These are phyloP conservation scores for Quercus wislizeni DNA, from an alignment of 306 rosid species.

Conservation along the genomic window DNA sequence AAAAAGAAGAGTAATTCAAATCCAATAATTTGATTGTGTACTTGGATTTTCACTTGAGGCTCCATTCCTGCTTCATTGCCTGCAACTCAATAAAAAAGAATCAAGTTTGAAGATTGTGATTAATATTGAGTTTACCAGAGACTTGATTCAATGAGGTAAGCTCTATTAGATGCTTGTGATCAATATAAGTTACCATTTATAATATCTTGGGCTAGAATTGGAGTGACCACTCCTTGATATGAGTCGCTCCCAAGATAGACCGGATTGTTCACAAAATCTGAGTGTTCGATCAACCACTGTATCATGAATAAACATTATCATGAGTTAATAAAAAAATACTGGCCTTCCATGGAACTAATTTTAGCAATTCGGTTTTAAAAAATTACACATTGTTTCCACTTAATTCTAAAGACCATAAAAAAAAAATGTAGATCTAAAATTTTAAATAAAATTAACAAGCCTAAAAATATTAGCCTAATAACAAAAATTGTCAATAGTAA, in stretches of 20 bases:
- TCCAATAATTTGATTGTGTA: background rate
- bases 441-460: too few relatives aligned
- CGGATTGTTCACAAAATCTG: conserved; percentile 1
- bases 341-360: too few relatives aligned
- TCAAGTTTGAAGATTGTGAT: background rate
- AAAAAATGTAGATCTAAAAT: too few relatives aligned
- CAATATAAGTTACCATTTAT: conserved; percentile 7
- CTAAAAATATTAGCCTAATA: too few relatives aligned
- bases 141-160: background rate
- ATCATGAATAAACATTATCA: background rate
- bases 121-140: background rate
- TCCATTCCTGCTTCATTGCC: conserved; percentile 23
- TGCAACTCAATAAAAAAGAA: background rate
- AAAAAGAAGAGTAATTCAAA: background rate
- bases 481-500: too few relatives aligned
- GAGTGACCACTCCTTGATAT: conserved; percentile 21
- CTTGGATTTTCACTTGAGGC: conserved; percentile 22
- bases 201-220: conserved; percentile 27
- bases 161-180: too few relatives aligned
- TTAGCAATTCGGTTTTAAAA: too few relatives aligned
- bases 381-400: too few relatives aligned
- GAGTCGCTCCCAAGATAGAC: conserved; percentile 25
- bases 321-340: background rate
- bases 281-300: conserved; percentile 19
- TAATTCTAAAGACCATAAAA: too few relatives aligned